Percentiles rank a stretch among this genome's conserved stretches.
These are phyloP conservation scores for Hypoxylon perforatum DNA, from an alignment of 495 filamentous ascomycete genomes.

Conservation along the genomic window DNA sequence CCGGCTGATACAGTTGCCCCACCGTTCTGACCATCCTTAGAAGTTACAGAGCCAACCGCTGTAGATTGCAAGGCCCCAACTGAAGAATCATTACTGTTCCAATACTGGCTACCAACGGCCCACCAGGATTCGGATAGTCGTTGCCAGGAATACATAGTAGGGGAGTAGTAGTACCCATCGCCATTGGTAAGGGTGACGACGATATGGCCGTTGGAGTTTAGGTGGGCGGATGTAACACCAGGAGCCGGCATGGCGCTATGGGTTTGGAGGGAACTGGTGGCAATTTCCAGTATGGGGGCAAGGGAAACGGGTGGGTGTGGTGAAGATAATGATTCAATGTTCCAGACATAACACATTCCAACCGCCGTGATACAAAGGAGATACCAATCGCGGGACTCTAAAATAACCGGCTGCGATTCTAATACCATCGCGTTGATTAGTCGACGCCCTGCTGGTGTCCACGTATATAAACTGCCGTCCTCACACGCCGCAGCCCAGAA, in stretches of 20 bases:
- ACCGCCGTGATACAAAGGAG: conserved; percentile 87
- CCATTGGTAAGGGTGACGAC: conserved; percentile 90
- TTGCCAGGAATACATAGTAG: conserved; percentile 89
- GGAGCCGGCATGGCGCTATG: conserved; percentile 78
- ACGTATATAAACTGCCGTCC: conserved; percentile 91
- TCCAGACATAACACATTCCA: conserved; percentile 93
- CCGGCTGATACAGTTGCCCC: conserved; percentile 83
- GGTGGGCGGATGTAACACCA: conserved; percentile 85
- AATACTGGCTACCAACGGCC: conserved; percentile 97
- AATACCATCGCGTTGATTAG: conserved; percentile 84
- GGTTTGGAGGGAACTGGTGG: conserved; percentile 69
- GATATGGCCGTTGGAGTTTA: conserved; percentile 86
- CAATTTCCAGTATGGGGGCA: conserved; percentile 89
- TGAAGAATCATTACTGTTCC: conserved; percentile 93
- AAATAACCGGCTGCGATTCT: conserved; percentile 91
- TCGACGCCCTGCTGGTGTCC: conserved; percentile 93
- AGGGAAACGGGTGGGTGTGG: conserved; percentile 92
- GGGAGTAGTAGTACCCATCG: conserved; percentile 90
- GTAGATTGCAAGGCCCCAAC: conserved; percentile 80
- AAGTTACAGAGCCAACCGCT: conserved; percentile 62
- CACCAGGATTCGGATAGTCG: conserved; percentile 95
- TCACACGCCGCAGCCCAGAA: conserved; percentile 96
- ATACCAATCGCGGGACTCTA: conserved; percentile 90
- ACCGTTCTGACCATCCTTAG: conserved; percentile 49
- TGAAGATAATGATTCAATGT: conserved; percentile 83